phyloP scores from a whole-genome alignment of 805 yeast species.

The Saccharomycopsis capsularis region DNA sequence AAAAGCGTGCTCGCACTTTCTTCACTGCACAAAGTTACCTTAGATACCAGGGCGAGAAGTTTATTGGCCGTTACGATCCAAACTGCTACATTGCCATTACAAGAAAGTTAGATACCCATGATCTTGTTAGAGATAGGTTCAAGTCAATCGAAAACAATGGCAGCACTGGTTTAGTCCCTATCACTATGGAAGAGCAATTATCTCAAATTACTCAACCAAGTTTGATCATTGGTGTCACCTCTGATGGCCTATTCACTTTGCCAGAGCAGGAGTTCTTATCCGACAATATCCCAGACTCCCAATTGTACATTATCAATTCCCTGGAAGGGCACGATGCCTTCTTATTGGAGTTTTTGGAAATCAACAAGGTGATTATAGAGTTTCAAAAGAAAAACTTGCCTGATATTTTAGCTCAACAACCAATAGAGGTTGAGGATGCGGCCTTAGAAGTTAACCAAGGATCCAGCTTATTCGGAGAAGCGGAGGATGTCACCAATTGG shows the following conservation, averaged over 20 bases:
- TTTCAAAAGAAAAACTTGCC: constrained; percentile 56
- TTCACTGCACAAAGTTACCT: constrained; percentile 95
- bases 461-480: constrained; percentile 84
- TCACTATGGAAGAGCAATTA: constrained; percentile 44
- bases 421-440: constrained; percentile 35
- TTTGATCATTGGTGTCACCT: constrained; percentile 77
- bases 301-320: constrained; percentile 66
- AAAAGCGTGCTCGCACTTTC: constrained; percentile 42
- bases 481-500: constrained; percentile 93
- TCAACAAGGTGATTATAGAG: constrained; percentile 60
- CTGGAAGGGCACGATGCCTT: constrained; percentile 99
- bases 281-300: constrained; percentile 60
- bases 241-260: constrained; percentile 89
- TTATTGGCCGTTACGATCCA: constrained; percentile 86
- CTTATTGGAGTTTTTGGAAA: constrained; percentile 76
- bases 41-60: constrained; percentile 90
- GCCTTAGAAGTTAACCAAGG: constrained; percentile 38
- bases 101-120: constrained; percentile 91
- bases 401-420: constrained; percentile 46
- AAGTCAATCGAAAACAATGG: constrained; percentile 31
- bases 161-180: constrained; percentile 1
- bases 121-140: constrained; percentile 70
- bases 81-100: constrained; percentile 94
- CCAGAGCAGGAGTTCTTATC: constrained; percentile 87
- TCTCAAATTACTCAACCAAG: constrained; percentile 63